Evolutionary conservation across 108 stramenopile genomes (phyloP).

Genomic region (Fistulifera pelliculosa): DNA sequence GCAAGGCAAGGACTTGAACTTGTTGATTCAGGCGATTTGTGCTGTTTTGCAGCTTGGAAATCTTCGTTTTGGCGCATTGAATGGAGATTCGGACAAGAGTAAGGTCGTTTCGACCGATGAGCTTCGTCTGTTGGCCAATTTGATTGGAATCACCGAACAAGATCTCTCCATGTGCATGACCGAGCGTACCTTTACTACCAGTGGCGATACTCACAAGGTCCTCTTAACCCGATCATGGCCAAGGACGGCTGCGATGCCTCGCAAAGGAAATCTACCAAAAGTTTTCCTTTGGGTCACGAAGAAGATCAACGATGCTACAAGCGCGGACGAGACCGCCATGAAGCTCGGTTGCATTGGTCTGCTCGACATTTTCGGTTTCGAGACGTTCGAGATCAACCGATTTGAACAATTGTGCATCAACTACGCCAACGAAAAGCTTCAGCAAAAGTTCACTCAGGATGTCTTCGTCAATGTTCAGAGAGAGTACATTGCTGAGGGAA

Average conservation of each 20-base stretch:
- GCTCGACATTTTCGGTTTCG: conserved; percentile 98
- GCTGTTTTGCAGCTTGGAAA: conserved; percentile 68
- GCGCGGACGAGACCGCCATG: not conserved
- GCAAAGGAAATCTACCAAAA: conserved; percentile 77
- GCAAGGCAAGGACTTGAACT: conserved; percentile 20
- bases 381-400: conserved; percentile 84
- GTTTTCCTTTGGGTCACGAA: conserved; percentile 57
- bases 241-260: conserved; percentile 70
- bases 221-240: conserved; percentile 20
- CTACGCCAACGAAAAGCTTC: conserved; percentile 92
- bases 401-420: conserved; percentile 97
- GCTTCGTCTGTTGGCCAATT: conserved; percentile 36
- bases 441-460: conserved; percentile 82
- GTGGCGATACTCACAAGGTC: conserved; percentile 19
- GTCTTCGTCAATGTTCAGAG: conserved; percentile 51
- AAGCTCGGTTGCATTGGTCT: conserved; percentile 65
- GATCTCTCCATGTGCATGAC: conserved; percentile 45
- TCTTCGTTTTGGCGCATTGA: conserved; percentile 37
- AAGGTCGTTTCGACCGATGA: conserved; percentile 21
- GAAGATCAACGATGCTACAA: conserved; percentile 34
- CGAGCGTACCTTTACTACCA: conserved; percentile 27
- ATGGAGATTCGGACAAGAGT: conserved; percentile 14
- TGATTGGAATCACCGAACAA: conserved; percentile 50
- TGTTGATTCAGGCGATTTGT: conserved; percentile 42
- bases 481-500: conserved; percentile 85